phyloP scores from a whole-genome alignment of 257 asterid genomes.

The Gardenia jasminoides region DNA sequence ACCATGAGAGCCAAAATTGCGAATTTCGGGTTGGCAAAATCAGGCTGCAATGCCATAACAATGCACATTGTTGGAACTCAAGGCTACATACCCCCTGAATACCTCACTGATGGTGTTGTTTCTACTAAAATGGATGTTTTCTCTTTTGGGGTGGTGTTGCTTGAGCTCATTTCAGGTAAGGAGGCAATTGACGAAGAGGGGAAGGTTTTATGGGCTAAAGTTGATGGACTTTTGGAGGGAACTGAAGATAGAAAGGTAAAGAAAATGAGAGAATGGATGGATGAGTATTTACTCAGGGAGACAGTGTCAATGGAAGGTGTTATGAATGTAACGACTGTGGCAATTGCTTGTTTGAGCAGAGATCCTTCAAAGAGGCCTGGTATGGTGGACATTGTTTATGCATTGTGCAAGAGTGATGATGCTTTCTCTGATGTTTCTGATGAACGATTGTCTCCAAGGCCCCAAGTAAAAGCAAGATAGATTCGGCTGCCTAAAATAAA shows the following conservation, averaged over 20 bases:
- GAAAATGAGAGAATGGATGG: slow-evolving; percentile 74
- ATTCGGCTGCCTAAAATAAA: not conserved
- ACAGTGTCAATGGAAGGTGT: slow-evolving; percentile 55
- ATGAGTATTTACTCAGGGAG: slow-evolving; percentile 41
- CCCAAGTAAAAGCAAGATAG: slow-evolving; percentile 58
- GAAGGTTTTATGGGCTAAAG: slow-evolving; percentile 55
- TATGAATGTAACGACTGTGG: slow-evolving; percentile 56
- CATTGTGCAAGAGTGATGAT: slow-evolving; percentile 84
- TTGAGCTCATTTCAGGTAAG: slow-evolving; percentile 72
- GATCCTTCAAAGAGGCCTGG: slow-evolving; percentile 85
- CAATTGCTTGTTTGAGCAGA: slow-evolving; percentile 60
- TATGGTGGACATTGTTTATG: slow-evolving; percentile 93
- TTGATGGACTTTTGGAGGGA: slow-evolving; percentile 44
- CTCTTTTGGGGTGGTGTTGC: slow-evolving; percentile 83
- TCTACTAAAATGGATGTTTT: slow-evolving; percentile 88
- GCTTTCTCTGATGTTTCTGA: slow-evolving; percentile 63
- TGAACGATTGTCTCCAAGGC: slow-evolving; percentile 66
- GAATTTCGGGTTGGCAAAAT: slow-evolving; percentile 84
- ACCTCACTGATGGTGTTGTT: slow-evolving; percentile 70
- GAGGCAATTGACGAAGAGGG: slow-evolving; percentile 69
- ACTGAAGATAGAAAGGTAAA: slow-evolving; percentile 39
- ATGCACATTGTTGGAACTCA: slow-evolving; percentile 97
- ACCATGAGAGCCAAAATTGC: slow-evolving; percentile 91
- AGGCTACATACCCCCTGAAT: slow-evolving; percentile 89
- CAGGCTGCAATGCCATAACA: slow-evolving; percentile 93